Conservation (phyloP, 352 stramenopile genomes). For the Pythium guiyangense region DNA sequence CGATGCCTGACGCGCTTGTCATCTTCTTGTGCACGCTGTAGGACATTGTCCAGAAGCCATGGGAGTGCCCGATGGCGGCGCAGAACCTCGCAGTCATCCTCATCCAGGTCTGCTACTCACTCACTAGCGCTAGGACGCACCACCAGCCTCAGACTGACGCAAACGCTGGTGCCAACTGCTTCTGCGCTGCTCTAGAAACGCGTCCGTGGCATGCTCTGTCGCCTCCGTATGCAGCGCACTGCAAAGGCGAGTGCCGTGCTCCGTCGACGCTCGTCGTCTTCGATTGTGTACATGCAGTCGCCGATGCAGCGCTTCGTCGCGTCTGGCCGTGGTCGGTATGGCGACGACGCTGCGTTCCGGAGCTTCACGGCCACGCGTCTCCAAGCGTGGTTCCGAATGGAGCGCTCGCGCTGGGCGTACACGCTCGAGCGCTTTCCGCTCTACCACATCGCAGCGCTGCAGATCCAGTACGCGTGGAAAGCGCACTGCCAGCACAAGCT, state of each 20-base stretch:
- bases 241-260: background rate
- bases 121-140: background rate
- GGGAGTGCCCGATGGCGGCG: conserved; percentile 79
- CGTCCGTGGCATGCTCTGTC: conserved; percentile 58
- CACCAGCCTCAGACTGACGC: no score
- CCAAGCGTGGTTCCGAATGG: conserved; percentile 72
- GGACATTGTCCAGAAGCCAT: conserved; percentile 63
- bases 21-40: conserved; percentile 11
- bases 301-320: conserved; percentile 78
- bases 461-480: conserved; percentile 79
- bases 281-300: conserved; percentile 17
- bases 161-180: no score
- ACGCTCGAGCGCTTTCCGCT: conserved; percentile 50
- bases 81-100: conserved; percentile 72
- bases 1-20: background rate
- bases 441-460: conserved; percentile 84
- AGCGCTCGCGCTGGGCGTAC: conserved; percentile 37
- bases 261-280: background rate
- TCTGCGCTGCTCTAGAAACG: conserved; percentile 26
- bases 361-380: conserved; percentile 54
- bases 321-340: conserved; percentile 35
- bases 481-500: conserved; percentile 39
- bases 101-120: conserved; percentile 44
- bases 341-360: conserved; percentile 51
- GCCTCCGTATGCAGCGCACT: conserved; percentile 12